Percentiles rank a stretch among this genome's conserved stretches.
phyloP scores from a whole-genome alignment of 495 filamentous ascomycete species.

The Podospora tetraspora region DNA sequence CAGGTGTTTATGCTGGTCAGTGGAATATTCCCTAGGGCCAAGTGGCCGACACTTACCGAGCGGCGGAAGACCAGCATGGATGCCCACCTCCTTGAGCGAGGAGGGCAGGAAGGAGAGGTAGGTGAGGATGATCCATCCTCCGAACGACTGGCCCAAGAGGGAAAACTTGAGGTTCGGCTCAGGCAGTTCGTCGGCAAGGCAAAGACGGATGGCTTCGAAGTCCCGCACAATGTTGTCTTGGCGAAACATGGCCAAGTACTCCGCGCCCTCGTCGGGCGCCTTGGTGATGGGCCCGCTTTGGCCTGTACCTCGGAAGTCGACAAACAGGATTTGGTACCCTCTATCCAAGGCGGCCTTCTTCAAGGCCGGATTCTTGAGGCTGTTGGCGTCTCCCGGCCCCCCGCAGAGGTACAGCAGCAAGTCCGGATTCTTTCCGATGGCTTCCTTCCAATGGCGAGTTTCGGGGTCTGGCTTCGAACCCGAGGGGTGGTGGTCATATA shows the following conservation, averaged over 20 bases:
- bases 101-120: conserved; percentile 74
- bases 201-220: conserved; percentile 73
- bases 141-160: conserved; percentile 80
- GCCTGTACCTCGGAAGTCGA: conserved; percentile 84
- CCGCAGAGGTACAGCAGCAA: conserved; percentile 55
- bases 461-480: background rate
- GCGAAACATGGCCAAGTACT: conserved; percentile 72
- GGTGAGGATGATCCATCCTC: conserved; percentile 73
- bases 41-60: conserved; percentile 56
- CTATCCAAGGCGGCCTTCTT: conserved; percentile 59
- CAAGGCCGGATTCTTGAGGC: conserved; percentile 52
- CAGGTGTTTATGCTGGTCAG: background rate
- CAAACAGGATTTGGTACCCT: conserved; percentile 72
- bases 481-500: conserved; percentile 5
- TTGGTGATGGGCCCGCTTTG: conserved; percentile 68
- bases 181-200: conserved; percentile 42
- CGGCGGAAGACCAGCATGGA: conserved; percentile 73
- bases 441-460: background rate
- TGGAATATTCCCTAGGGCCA: background rate
- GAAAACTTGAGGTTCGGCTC: conserved; percentile 60
- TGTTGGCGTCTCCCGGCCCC: conserved; percentile 67
- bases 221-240: conserved; percentile 85
- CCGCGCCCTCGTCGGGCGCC: conserved; percentile 40
- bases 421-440: background rate
- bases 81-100: conserved; percentile 69